These are phyloP conservation scores for Murraya paniculata DNA, from an alignment of 345 rosid genomes.

Conservation along the genomic window DNA sequence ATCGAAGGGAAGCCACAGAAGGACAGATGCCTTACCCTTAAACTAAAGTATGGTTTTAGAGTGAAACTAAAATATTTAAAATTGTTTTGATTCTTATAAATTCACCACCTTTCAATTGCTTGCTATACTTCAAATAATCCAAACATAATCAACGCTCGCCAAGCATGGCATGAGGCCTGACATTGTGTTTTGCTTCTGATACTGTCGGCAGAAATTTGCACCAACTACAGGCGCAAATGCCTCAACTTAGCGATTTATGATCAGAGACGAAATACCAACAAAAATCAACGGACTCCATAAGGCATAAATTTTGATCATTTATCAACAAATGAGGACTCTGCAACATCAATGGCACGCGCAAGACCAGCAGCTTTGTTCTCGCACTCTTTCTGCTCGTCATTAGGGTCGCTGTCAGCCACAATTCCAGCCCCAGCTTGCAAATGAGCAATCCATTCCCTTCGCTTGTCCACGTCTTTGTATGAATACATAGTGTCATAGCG, in stretches of 20 bases:
- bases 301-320: conserved; percentile 15
- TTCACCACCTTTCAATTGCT: background rate
- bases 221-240: background rate
- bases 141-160: background rate
- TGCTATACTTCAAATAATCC: too few relatives aligned
- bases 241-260: background rate
- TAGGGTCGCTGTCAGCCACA: conserved; percentile 86
- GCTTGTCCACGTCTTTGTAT: conserved; percentile 58
- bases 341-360: conserved; percentile 89
- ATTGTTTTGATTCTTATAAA: background rate
- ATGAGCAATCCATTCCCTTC: conserved; percentile 86
- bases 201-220: background rate
- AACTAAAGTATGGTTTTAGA: background rate
- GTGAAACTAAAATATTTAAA: background rate
- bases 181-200: background rate
- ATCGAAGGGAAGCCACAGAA: too few relatives aligned
- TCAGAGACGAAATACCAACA: background rate
- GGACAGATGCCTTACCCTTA: background rate
- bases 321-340: conserved; percentile 78
- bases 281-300: background rate
- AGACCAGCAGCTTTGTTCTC: conserved; percentile 95
- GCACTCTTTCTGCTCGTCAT: conserved; percentile 88
- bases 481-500: conserved; percentile 80
- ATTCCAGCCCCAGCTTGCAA: conserved; percentile 94
- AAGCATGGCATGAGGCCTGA: background rate